These are phyloP conservation scores for Fusarium sp. DNA, from an alignment of 2,329 filamentous ascomycete species.

Conservation along the genomic window DNA sequence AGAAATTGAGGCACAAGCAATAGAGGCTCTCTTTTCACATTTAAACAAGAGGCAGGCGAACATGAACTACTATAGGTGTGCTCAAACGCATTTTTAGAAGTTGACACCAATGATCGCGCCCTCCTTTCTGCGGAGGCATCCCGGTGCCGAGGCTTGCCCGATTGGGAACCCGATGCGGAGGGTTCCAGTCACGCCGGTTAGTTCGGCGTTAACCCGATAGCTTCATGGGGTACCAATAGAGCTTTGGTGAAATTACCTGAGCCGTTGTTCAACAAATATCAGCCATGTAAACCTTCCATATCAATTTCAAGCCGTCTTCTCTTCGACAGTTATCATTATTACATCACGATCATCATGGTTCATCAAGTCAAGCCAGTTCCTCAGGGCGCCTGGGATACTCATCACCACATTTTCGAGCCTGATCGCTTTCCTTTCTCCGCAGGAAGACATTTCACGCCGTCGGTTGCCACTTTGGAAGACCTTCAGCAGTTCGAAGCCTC, in stretches of 20 bases:
- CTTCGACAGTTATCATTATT: not conserved
- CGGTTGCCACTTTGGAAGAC: conserved; percentile 8
- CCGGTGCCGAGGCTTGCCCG: not conserved
- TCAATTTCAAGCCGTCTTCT: not conserved
- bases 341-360: not conserved
- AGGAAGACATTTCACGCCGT: conserved; percentile 17
- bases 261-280: not conserved
- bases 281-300: not conserved
- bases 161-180: not conserved
- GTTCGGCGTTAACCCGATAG: not conserved
- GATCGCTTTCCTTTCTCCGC: conserved; percentile 4
- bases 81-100: no score
- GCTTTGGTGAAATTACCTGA: not conserved
- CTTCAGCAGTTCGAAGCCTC: conserved; percentile 6
- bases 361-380: conserved; percentile 34
- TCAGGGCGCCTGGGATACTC: conserved; percentile 12
- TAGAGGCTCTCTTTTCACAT: no score
- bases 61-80: no score
- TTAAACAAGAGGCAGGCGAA: no score
- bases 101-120: no score
- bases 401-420: conserved; percentile 17
- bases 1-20: no score
- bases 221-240: not conserved
- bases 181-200: not conserved
- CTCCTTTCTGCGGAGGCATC: not conserved